Evolutionary conservation across 1,139 yeast species (phyloP), one percentile per base, ranked within the genome.

Genomic region (Spencermartinsiella ligniputridi): DNA sequence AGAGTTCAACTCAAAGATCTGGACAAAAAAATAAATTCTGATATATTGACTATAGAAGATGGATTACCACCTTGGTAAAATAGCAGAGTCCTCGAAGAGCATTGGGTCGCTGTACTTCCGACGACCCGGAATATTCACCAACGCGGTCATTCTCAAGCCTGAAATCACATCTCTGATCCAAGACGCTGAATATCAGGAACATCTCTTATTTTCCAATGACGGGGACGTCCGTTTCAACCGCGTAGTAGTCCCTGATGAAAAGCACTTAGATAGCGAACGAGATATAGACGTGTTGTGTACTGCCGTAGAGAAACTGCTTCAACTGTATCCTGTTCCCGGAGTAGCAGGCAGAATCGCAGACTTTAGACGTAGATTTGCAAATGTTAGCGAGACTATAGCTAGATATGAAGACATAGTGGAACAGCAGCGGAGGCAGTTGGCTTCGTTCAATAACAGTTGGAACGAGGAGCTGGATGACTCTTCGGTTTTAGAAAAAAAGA

Each of bases 91-190:
- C 22, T 57, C 66, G 0, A 55, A 58, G 46, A 68, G 64, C 5
- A 62, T 58, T 33, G 57, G 56, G 35, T 59, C 69, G 2, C 66
- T 72, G 8, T 62, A 73, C 44, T 79, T 79, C 56, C 60, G 70
- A 2, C 68, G 72, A 0, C 75, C 84, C 0, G 85, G 86, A 1
- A 72, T 78, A 29, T 83, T 82, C 62, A 78, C 87, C 33, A 81
- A 81, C 55, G 80, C 89, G 3, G 66, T 81, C 17, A 70, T 78
- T 9, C 64, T 70, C 27, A 67, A 73, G 29, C 82, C 82, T 1
- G 74, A 75, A 32, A 79, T 81, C 47, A 79, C 83, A 3, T 64
- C 71, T n/a, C 64, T 82, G 33, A 66, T 83, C 25, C 72, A 81
- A 51, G 88, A 81, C 59, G 79, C 85, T 2, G 77, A 78, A 27